Evolutionary conservation across 2,329 filamentous ascomycete species (phyloP), one percentile per base, ranked within the genome.

Genomic region (Cytospora piceicola): DNA sequence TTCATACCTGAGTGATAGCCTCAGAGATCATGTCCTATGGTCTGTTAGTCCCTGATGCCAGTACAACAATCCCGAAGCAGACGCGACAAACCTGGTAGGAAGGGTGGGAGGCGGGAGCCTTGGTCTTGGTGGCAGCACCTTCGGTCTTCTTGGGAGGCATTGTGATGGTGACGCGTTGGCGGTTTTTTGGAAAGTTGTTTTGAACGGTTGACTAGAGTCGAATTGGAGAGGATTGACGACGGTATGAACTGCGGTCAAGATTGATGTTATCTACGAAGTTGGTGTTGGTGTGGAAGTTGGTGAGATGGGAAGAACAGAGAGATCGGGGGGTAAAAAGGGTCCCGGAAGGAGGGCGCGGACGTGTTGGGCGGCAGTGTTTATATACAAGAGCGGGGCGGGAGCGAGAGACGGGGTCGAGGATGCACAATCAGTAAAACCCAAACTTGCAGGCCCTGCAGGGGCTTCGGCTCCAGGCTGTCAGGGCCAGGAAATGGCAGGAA

Each of bases 81-180:
- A 65, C 42, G 67, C 32, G 71, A 78, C 83, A 72, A 75, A 87
- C 85, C 82, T 87, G 85, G 78, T 88, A 88, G 69, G 82, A 83
- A 73, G 80, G 82, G 72, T 87, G 84, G 69, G 78, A 74, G 72
- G 76, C 72, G 67, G 75, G 71, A 15, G 74, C 30, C 79, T 85
- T 82, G 78, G 83, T 74, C 78, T 83, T 80, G 81, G 83, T 77
- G 74, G 79, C 69, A 49, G 46, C 46, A 70, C 73, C 73, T 67
- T 77, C 75, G 70, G 81, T 77, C 80, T 86, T 86, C 82, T 86
- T 87, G 77, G 85, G 82, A 82, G 83, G 79, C 85, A 88, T 88
- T 77, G 76, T 77, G 77, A 76, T 65, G 71, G 73, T 69, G 69
- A 67, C 34, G 62, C 34, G 70, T 67, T 67, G 69, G n/a, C 22